phyloP scores from a whole-genome alignment of 108 stramenopile genomes.

The Pseudonitzschia multiseries region DNA sequence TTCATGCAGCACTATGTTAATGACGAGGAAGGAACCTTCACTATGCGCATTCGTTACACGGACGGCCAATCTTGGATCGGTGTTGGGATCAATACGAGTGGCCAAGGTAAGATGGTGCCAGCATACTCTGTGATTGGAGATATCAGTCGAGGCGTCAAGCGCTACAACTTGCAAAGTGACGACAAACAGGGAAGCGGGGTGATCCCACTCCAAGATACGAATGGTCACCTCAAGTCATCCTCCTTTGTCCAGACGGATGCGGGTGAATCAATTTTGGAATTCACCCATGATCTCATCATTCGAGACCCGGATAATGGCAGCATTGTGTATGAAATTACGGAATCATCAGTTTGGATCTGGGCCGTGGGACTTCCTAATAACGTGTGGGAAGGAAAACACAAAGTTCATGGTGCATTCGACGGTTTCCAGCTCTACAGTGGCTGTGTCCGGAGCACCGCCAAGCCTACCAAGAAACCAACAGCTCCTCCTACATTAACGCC shows the following conservation, averaged over 20 bases:
- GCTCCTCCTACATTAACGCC: too few relatives aligned
- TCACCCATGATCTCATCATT: neutral
- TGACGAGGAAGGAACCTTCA: conserved; percentile 22
- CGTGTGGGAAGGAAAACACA: neutral
- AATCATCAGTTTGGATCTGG: neutral
- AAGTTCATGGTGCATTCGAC: neutral
- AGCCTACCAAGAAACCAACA: too few relatives aligned
- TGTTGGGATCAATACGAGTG: conserved; percentile 18
- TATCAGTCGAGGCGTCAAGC: neutral
- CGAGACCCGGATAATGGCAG: neutral
- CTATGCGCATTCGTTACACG: conserved; percentile 18
- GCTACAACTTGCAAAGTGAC: neutral
- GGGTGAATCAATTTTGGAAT: neutral
- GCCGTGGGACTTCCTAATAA: neutral
- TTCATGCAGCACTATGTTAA: conserved; percentile 18
- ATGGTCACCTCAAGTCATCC: neutral
- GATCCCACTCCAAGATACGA: neutral
- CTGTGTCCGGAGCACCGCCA: neutral
- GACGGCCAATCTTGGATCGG: conserved; percentile 19
- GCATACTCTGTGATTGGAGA: conserved; percentile 17
- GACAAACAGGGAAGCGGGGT: neutral
- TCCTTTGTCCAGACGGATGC: neutral
- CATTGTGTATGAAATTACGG: neutral
- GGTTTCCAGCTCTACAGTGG: neutral
- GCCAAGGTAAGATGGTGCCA: conserved; percentile 12